phyloP scores from a whole-genome alignment of 805 yeast genomes.

The Yamadazyma tumulicola region DNA sequence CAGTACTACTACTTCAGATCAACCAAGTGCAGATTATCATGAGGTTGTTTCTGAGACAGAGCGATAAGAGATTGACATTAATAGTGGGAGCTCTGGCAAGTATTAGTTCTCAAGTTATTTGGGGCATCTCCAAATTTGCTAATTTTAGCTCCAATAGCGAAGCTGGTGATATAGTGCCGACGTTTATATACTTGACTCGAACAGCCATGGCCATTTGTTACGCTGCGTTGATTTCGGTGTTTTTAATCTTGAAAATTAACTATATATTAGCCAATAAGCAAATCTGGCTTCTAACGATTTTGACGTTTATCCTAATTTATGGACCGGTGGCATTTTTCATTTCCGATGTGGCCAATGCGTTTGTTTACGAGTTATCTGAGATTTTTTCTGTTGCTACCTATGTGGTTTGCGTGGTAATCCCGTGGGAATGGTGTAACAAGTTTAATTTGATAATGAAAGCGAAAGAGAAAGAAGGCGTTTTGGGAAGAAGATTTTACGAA shows the following conservation, averaged over 20 bases:
- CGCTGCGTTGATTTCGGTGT: slow-evolving; percentile 59
- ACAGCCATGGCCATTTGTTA: slow-evolving; percentile 69
- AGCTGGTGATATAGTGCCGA: slow-evolving; percentile 59
- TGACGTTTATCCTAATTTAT: slow-evolving; percentile 54
- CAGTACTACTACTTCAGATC: slow-evolving; percentile 55
- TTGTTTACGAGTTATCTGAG: slow-evolving; percentile 74
- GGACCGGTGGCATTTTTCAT: slow-evolving; percentile 68
- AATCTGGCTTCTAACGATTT: slow-evolving; percentile 52
- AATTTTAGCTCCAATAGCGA: slow-evolving; percentile 35
- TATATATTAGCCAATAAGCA: slow-evolving; percentile 45
- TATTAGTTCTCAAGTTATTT: slow-evolving; percentile 55
- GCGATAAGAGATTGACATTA: slow-evolving; percentile 63
- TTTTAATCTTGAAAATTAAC: slow-evolving; percentile 48
- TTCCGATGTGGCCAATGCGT: slow-evolving; percentile 70
- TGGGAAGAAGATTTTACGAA: slow-evolving; percentile 73
- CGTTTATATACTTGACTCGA: slow-evolving; percentile 69
- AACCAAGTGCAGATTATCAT: slow-evolving; percentile 71
- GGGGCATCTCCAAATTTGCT: slow-evolving; percentile 64
- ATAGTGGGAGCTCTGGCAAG: slow-evolving; percentile 54
- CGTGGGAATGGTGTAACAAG: slow-evolving; percentile 85
- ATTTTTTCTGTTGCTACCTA: slow-evolving; percentile 71
- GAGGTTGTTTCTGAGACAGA: slow-evolving; percentile 62
- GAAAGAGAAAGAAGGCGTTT: slow-evolving; percentile 64
- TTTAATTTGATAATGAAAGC: slow-evolving; percentile 53
- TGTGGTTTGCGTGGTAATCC: slow-evolving; percentile 65